Percentiles rank a stretch among this genome's conserved stretches.
These are phyloP conservation scores for Coniochaeta prunicola DNA, from an alignment of 2,329 filamentous ascomycete species.

Conservation along the genomic window DNA sequence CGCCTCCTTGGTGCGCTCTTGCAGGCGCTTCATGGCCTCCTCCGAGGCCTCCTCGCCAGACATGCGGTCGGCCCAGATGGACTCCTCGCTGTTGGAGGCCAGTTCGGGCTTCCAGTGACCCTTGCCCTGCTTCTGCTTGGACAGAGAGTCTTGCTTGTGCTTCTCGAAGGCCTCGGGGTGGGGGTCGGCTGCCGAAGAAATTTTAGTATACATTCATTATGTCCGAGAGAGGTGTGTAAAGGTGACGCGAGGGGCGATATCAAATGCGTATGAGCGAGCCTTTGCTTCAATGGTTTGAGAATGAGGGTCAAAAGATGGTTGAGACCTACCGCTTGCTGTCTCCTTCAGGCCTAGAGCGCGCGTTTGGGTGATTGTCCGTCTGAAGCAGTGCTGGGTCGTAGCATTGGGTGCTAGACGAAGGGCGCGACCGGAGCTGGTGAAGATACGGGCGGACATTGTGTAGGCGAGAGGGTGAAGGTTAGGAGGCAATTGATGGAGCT, in stretches of 20 bases:
- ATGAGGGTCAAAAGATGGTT: neutral
- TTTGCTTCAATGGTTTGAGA: neutral
- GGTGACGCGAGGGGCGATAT: neutral
- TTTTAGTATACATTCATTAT: neutral
- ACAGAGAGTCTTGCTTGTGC: slow-evolving; percentile 53
- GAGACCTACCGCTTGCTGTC: slow-evolving; percentile 9
- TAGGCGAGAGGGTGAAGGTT: neutral
- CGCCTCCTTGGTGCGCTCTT: slow-evolving; percentile 50
- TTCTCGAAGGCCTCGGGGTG: slow-evolving; percentile 37
- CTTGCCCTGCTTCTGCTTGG: slow-evolving; percentile 63
- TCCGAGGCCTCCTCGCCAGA: slow-evolving; percentile 21
- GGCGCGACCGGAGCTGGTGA: slow-evolving; percentile 1
- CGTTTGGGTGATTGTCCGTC: slow-evolving; percentile 8
- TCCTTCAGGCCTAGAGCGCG: slow-evolving; percentile 10
- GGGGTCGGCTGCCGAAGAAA: slow-evolving; percentile 14
- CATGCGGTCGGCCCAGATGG: slow-evolving; percentile 60
- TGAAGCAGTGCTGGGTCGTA: slow-evolving; percentile 1
- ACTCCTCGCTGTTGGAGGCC: slow-evolving; percentile 72
- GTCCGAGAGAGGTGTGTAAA: neutral
- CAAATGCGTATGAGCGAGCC: neutral
- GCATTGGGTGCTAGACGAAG: slow-evolving; percentile 5
- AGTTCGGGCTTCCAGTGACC: slow-evolving; percentile 72
- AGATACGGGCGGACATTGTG: slow-evolving; percentile 5
- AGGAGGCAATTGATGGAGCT: neutral
- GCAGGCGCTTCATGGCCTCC: slow-evolving; percentile 36